Conservation (phyloP, 2,329 filamentous ascomycete species). For the Polytolypa hystricis region DNA sequence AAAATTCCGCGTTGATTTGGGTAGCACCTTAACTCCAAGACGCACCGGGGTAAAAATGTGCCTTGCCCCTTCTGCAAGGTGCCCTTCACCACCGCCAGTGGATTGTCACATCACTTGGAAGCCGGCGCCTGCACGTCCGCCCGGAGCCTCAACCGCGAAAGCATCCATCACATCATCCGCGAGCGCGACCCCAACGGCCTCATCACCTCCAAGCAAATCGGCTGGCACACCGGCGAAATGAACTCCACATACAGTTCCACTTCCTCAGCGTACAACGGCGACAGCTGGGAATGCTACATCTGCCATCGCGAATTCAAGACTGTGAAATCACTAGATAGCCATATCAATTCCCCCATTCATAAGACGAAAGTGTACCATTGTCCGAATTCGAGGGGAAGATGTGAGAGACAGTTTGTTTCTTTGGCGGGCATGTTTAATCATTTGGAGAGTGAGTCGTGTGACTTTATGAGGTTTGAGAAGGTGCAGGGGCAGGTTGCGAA, state of each 20-base stretch:
- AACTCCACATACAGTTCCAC: slow-evolving; percentile 29
- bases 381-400: slow-evolving; percentile 24
- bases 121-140: slow-evolving; percentile 41
- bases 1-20: too few species aligned
- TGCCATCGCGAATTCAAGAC: slow-evolving; percentile 38
- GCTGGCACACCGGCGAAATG: slow-evolving; percentile 30
- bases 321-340: slow-evolving; percentile 35
- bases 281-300: slow-evolving; percentile 42
- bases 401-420: slow-evolving; percentile 27
- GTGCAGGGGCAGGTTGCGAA: slow-evolving; percentile 22
- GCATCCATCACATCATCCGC: slow-evolving; percentile 37
- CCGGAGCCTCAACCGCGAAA: slow-evolving; percentile 36
- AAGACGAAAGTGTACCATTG: slow-evolving; percentile 38
- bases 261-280: slow-evolving; percentile 34
- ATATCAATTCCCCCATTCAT: slow-evolving; percentile 45
- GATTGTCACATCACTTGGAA: slow-evolving; percentile 48
- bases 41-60: slow-evolving; percentile 37
- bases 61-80: slow-evolving; percentile 46
- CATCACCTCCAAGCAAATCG: slow-evolving; percentile 44
- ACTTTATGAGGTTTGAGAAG: slow-evolving; percentile 29
- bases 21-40: slow-evolving; percentile 46
- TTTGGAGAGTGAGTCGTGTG: slow-evolving; percentile 36
- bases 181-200: slow-evolving; percentile 36
- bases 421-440: slow-evolving; percentile 36
- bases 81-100: slow-evolving; percentile 40